A percentile compares a stretch with the other conserved stretches of the same genome.
These are phyloP conservation scores for Yamadazyma sp. DNA, from an alignment of 1,139 yeast species.

Conservation along the genomic window DNA sequence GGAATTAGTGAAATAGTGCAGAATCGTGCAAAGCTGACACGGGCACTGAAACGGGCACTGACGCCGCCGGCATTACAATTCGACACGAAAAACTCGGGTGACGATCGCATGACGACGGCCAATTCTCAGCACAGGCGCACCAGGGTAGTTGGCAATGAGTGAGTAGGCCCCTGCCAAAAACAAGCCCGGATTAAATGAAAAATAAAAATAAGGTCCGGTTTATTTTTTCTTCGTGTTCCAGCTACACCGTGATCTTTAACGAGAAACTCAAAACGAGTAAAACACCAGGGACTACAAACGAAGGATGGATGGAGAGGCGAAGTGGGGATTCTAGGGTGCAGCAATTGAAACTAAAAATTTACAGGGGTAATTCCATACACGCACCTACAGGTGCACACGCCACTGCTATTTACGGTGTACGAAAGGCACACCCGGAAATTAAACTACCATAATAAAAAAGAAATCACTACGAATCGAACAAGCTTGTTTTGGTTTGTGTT, in stretches of 20 bases:
- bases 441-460: neutral
- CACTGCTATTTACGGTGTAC: too few relatives aligned
- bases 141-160: neutral
- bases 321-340: neutral
- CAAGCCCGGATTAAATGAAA: too few relatives aligned
- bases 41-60: too few relatives aligned
- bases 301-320: too few relatives aligned
- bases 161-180: neutral
- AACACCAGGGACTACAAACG: too few relatives aligned
- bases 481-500: neutral
- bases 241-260: neutral
- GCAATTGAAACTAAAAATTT: neutral
- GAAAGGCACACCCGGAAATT: neutral
- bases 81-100: neutral
- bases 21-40: too few relatives aligned
- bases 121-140: neutral
- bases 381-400: too few relatives aligned
- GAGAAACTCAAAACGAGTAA: neutral
- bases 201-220: neutral
- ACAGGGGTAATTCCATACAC: neutral
- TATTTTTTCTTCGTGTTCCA: too few relatives aligned
- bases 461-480: too few relatives aligned
- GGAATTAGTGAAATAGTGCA: too few relatives aligned
- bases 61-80: too few relatives aligned
- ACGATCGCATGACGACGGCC: neutral